Conservation (phyloP, 1,284 basidiomycete species). For the Heterobasidion annosum region DNA sequence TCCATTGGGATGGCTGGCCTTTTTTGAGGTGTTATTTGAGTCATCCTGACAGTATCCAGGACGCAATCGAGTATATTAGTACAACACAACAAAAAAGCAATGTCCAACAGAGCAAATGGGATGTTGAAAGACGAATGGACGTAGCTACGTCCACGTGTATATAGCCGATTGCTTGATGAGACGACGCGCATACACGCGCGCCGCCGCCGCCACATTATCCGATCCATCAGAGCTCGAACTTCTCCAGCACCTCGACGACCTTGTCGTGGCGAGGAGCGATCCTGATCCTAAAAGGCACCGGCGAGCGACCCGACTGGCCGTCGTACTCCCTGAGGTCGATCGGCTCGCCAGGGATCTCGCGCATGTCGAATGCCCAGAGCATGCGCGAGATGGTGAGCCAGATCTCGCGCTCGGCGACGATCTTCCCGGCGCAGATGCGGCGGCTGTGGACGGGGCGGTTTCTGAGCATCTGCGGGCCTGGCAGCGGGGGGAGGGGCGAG, state of each 20-base stretch:
- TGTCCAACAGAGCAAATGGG: too few relatives aligned
- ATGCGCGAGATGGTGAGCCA: constrained; percentile 23
- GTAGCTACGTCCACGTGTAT: too few relatives aligned
- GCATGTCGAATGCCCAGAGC: constrained; percentile 22
- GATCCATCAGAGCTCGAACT: not conserved
- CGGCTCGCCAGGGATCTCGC: constrained; percentile 20
- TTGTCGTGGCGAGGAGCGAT: constrained; percentile 14
- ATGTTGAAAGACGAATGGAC: too few relatives aligned
- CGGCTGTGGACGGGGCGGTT: constrained; percentile 9
- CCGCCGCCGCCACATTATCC: too few relatives aligned
- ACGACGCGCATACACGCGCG: too few relatives aligned
- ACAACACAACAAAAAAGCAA: too few relatives aligned
- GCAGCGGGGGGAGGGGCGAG: not conserved
- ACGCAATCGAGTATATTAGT: too few relatives aligned
- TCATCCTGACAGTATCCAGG: too few relatives aligned
- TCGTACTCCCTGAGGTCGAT: constrained; percentile 26
- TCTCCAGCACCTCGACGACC: constrained; percentile 9
- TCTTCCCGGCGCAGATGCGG: constrained; percentile 23
- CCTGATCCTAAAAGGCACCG: constrained; percentile 20
- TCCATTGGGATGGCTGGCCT: too few relatives aligned
- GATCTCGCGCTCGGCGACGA: constrained; percentile 23
- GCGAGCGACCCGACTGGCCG: constrained; percentile 23
- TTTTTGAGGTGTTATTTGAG: too few relatives aligned
- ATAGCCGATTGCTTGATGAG: too few relatives aligned
- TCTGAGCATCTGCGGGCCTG: not conserved